phyloP scores from a whole-genome alignment of 1,284 basidiomycete species.

The Singerocomus rubriflavus region DNA sequence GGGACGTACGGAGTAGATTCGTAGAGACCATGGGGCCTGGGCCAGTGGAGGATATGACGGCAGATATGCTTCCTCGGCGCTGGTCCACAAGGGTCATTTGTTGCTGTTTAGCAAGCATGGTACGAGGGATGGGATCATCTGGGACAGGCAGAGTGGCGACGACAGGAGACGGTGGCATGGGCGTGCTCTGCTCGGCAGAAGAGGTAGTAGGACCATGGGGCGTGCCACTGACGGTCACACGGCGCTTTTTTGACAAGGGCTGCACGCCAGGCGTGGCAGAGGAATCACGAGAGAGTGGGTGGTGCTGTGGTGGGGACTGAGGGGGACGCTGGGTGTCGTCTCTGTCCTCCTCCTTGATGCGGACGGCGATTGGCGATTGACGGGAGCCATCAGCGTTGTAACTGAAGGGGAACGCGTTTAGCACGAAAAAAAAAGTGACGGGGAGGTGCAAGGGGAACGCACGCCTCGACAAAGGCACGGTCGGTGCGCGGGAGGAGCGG shows the following conservation, averaged over 20 bases:
- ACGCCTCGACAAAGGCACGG: conserved; percentile 35
- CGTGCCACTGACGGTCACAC: conserved; percentile 62
- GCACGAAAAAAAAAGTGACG: conserved; percentile 16
- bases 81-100: conserved; percentile 70
- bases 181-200: conserved; percentile 42
- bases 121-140: conserved; percentile 55
- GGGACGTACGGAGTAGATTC: conserved; percentile 21
- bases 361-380: conserved; percentile 45
- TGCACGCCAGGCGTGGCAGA: conserved; percentile 40
- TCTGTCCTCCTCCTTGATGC: conserved; percentile 63
- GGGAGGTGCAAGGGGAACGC: conserved; percentile 21
- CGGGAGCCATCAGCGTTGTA: conserved; percentile 31
- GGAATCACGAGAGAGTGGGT: conserved; percentile 24
- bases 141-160: conserved; percentile 60
- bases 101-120: conserved; percentile 63
- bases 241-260: conserved; percentile 65
- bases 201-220: conserved; percentile 50
- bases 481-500: conserved; percentile 36
- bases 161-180: conserved; percentile 62
- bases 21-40: conserved; percentile 21
- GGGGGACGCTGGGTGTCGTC: conserved; percentile 40
- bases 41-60: conserved; percentile 33
- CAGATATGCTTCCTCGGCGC: conserved; percentile 55
- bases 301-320: conserved; percentile 28
- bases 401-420: conserved; percentile 26